Percentiles rank a stretch among this genome's conserved stretches.
phyloP scores from a whole-genome alignment of 306 rosid species.

The Cucumis hystrix region DNA sequence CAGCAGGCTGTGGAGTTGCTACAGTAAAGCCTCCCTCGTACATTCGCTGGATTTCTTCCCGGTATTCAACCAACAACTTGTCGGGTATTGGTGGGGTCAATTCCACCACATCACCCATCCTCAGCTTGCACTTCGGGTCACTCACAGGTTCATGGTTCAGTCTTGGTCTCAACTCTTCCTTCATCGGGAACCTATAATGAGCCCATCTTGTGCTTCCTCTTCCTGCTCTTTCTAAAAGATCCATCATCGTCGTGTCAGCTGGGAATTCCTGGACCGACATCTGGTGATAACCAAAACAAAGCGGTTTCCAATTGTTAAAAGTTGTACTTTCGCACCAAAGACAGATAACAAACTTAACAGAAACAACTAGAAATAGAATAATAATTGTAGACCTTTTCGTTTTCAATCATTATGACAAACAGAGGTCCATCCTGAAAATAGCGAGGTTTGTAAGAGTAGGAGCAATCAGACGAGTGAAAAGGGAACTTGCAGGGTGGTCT shows the following conservation, averaged over 20 bases:
- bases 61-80: slow-evolving; percentile 61
- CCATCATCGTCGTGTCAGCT: slow-evolving; percentile 55
- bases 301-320: not conserved
- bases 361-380: not conserved
- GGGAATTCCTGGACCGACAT: slow-evolving; percentile 93
- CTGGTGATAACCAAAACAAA: slow-evolving; percentile 25
- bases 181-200: slow-evolving; percentile 64
- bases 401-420: slow-evolving; percentile 76
- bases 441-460: slow-evolving; percentile 54
- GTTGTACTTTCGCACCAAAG: not conserved
- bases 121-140: slow-evolving; percentile 64
- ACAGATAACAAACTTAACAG: not conserved
- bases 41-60: slow-evolving; percentile 97
- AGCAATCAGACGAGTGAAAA: slow-evolving; percentile 69
- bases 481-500: slow-evolving; percentile 89
- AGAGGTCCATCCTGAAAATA: slow-evolving; percentile 70
- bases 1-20: slow-evolving; percentile 34
- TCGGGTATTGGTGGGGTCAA: slow-evolving; percentile 70
- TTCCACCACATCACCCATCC: slow-evolving; percentile 93
- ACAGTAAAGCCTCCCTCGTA: slow-evolving; percentile 55
- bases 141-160: slow-evolving; percentile 55
- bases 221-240: slow-evolving; percentile 59
- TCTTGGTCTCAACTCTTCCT: slow-evolving; percentile 91
- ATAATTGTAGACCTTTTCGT: slow-evolving; percentile 55
- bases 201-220: slow-evolving; percentile 55